Base-by-base conservation (phyloP, 352 stramenopile species). In the Pythium sp. region DNA sequence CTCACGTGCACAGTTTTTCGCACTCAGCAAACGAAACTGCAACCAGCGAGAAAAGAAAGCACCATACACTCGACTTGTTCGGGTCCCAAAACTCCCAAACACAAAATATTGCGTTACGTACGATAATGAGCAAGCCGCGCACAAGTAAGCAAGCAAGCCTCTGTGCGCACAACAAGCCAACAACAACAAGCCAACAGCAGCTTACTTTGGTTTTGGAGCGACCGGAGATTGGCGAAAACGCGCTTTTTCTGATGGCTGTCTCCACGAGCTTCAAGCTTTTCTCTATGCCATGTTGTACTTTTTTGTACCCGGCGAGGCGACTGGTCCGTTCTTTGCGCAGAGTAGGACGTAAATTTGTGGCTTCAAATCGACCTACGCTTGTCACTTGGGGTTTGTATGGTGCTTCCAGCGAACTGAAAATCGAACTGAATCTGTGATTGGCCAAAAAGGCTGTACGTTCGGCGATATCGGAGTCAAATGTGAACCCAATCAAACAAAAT, bases 391-490 rank as follows among this genome's bases (percentile, higher is more conserved):
- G 22, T 51, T 51, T 51, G 43, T 51, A 51, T 51, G 43, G 18
- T 8, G 18, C 43, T 12, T 51, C 43, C 57, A 65, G 11, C 26
- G 38, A 26, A 20, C 58, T 56, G 41, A 57, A 22, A 46, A 46
- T 46, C 38, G 38, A 46, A 46, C 38, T 46, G 38, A 46, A 56
- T 28, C 59, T 53, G 59, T 55, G 59, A 65, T 65, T 65, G 36
- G 59, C 24, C 43, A 7, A 24, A 46, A 46, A 46, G 38, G 12
- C 15, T 34, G 58, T 30, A 57, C 36, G 59, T 30, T 18, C 38
- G 26, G 26, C 59, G 59, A 65, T 57, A 57, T 65, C 20, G 34
- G 18, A 51, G 18, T 22, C 43, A 61, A 18, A 2, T n/a, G 53
- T 58, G 54, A 59, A 59, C 54, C 54, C 54, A 59, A 34, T 36